These are phyloP conservation scores for Phoma sp. DNA, from an alignment of 2,329 filamentous ascomycete genomes.

Conservation along the genomic window DNA sequence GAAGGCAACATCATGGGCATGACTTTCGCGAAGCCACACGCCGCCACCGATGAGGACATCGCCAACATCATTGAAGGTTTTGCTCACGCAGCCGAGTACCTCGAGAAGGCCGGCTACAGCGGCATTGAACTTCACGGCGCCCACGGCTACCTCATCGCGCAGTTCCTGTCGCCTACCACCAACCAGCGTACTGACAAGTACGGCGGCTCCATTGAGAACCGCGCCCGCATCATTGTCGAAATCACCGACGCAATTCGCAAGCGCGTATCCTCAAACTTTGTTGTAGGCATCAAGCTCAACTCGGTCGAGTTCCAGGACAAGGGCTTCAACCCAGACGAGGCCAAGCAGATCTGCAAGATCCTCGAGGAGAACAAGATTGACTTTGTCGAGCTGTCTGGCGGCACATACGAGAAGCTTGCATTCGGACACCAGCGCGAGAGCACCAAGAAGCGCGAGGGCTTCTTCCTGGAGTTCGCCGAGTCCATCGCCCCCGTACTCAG, in stretches of 20 bases:
- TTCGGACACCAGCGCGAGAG: constrained; percentile 61
- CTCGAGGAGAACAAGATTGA: constrained; percentile 60
- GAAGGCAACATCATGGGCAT: constrained; percentile 49
- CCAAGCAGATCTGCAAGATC: constrained; percentile 54
- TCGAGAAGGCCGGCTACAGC: constrained; percentile 66
- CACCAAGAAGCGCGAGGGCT: constrained; percentile 63
- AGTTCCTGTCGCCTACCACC: constrained; percentile 53
- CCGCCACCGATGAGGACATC: constrained; percentile 63
- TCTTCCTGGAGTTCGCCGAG: constrained; percentile 67
- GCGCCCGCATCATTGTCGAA: constrained; percentile 51
- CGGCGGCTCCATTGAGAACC: constrained; percentile 53
- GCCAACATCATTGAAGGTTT: constrained; percentile 64
- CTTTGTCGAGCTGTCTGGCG: constrained; percentile 66
- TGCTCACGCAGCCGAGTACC: constrained; percentile 67
- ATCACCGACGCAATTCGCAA: constrained; percentile 48
- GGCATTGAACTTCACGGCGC: constrained; percentile 57
- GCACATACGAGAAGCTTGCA: constrained; percentile 63
- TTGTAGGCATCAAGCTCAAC: constrained; percentile 65
- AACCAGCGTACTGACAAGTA: constrained; percentile 54
- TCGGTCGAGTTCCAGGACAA: constrained; percentile 62
- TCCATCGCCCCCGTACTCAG: constrained; percentile 60
- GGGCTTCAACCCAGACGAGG: constrained; percentile 60
- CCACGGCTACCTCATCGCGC: constrained; percentile 55
- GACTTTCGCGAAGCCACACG: constrained; percentile 61
- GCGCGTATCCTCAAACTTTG: constrained; percentile 49